Base-by-base conservation (phyloP, 2,329 filamentous ascomycete species). In the Anthostomella pinea region DNA sequence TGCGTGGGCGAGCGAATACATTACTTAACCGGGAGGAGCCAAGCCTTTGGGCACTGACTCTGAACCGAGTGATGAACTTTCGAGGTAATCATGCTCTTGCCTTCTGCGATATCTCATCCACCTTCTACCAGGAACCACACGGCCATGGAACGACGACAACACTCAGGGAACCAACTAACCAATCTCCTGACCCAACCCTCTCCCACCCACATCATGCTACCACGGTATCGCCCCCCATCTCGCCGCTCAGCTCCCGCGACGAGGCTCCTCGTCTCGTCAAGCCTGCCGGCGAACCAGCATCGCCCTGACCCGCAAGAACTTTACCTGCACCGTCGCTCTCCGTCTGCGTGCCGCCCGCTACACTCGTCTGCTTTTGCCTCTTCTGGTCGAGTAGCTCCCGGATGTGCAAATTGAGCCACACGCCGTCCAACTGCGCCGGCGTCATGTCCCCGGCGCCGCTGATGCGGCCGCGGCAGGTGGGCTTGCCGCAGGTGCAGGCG, bases 351-450 rank as follows among this genome's bases (percentile, higher is more conserved):
- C n/a, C n/a, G n/a, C n/a, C n/a, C n/a, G n/a, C n/a, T n/a, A n/a
- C n/a, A n/a, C n/a, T n/a, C n/a, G n/a, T 7, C 32, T 25, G 16
- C 23, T 27, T 20, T 16, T 29, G 33, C 29, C 57, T 48, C 31
- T 54, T 55, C 48, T 76, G 70, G 28, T 72, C 67, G 8, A 78
- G 64, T 32, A 81, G 63, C 46, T 72, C 63, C 46, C 68, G 68
- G 46, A 83, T 81, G 63, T 83, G 78, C 8, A 65, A 68, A 56
- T 79, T 83, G 25, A 84, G 65, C 71, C 75, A 85, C 43, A 76
- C 65, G 24, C 77, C 73, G 25, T 70, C 63, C 44, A 87, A 65
- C 50, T 77, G 69, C 26, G 64, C 59, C 9, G 58, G 48, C 5
- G 63, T 52, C 75, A 86, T 81, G 52, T 78, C 70, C 51, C 67